These are phyloP conservation scores for Leptomonas seymouri DNA, from an alignment of 208 protist genomes.

Conservation along the genomic window DNA sequence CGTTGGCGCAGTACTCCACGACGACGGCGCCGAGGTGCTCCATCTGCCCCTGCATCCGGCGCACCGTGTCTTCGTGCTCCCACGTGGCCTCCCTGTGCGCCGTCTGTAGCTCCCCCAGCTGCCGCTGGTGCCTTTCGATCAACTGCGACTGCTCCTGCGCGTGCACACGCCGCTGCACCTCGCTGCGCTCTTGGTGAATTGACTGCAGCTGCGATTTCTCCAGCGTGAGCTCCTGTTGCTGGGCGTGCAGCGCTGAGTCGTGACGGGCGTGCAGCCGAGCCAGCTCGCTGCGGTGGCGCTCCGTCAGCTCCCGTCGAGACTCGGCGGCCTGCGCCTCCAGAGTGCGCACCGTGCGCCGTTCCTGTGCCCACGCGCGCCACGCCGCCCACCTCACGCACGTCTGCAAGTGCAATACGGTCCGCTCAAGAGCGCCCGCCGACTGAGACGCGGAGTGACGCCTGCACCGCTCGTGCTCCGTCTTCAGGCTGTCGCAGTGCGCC, in stretches of 20 bases:
- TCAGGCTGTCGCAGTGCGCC: constrained; percentile 21
- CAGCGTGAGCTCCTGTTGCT: constrained; percentile 13
- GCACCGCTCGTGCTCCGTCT: not conserved
- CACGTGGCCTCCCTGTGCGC: constrained; percentile 5
- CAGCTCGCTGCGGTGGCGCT: constrained; percentile 17
- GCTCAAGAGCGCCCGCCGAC: constrained; percentile 17
- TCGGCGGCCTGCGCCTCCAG: not conserved
- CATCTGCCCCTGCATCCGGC: constrained; percentile 16
- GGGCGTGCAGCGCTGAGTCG: constrained; percentile 4
- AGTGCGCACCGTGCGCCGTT: not conserved
- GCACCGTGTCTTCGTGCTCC: not conserved
- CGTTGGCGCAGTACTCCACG: constrained; percentile 53
- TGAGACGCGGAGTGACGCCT: not conserved
- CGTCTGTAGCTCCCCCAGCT: constrained; percentile 1
- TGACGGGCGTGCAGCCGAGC: constrained; percentile 7
- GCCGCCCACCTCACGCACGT: not conserved
- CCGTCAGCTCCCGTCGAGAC: not conserved
- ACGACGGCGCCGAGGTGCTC: constrained; percentile 28
- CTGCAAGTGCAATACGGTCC: constrained; percentile 15
- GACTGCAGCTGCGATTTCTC: constrained; percentile 27
- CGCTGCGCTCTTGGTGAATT: constrained; percentile 29
- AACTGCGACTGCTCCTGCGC: constrained; percentile 18
- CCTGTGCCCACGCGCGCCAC: constrained; percentile 15
- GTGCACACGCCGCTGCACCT: constrained; percentile 16
- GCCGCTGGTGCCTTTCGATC: constrained; percentile 5